phyloP scores from a whole-genome alignment of 495 filamentous ascomycete genomes.

The Lentithecium fluviatile region DNA sequence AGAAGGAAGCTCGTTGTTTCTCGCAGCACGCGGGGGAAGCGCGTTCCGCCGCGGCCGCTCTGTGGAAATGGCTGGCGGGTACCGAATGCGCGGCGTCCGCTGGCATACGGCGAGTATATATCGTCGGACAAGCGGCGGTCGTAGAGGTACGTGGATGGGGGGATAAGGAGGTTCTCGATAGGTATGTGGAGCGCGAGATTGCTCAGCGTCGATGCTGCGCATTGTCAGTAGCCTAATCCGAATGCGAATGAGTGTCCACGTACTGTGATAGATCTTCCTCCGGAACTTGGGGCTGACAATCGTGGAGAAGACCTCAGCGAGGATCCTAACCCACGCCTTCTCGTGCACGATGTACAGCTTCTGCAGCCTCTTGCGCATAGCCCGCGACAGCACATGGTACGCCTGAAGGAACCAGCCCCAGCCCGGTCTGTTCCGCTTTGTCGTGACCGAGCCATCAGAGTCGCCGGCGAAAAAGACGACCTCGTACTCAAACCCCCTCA shows the following conservation, averaged over 20 bases:
- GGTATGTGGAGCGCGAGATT: conserved; percentile 50
- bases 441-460: conserved; percentile 42
- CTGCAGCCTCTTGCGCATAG: conserved; percentile 54
- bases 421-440: conserved; percentile 50
- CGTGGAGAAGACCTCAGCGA: conserved; percentile 57
- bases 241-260: conserved; percentile 11
- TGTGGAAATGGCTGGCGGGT: conserved; percentile 47
- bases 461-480: conserved; percentile 56
- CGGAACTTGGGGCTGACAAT: conserved; percentile 58
- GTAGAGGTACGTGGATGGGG: conserved; percentile 53
- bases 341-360: conserved; percentile 59
- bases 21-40: conserved; percentile 52
- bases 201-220: conserved; percentile 50
- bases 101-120: conserved; percentile 52
- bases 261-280: conserved; percentile 56
- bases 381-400: conserved; percentile 54
- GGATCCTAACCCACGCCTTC: conserved; percentile 55
- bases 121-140: conserved; percentile 51
- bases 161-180: conserved; percentile 52
- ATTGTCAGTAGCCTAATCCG: conserved; percentile 9
- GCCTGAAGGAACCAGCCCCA: conserved; percentile 61
- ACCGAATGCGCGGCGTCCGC: conserved; percentile 48
- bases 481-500: conserved; percentile 53
- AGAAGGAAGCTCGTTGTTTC: conserved; percentile 55
- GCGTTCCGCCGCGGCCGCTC: conserved; percentile 42